A percentile compares a stretch with the other conserved stretches of the same genome.
These are phyloP conservation scores for Trichoderma koningiopsis DNA, from an alignment of 2,329 filamentous ascomycete species.

Conservation along the genomic window DNA sequence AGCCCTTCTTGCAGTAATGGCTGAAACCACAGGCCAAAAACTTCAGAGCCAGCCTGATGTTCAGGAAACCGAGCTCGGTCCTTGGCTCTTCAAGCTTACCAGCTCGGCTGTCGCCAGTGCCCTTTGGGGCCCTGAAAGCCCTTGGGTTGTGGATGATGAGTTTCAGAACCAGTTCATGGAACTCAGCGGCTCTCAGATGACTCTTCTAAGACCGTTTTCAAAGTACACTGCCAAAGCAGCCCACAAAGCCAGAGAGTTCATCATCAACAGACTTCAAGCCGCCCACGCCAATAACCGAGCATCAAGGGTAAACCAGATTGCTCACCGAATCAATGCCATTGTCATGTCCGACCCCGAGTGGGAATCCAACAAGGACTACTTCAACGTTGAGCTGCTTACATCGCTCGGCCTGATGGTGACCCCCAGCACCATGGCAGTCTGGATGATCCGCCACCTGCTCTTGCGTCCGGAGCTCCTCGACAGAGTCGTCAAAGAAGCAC, in stretches of 20 bases:
- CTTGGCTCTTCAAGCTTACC: slow-evolving; percentile 37
- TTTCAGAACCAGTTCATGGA: slow-evolving; percentile 39
- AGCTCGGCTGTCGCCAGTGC: slow-evolving; percentile 38
- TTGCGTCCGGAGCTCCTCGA: slow-evolving; percentile 29
- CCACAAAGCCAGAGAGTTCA: slow-evolving; percentile 34
- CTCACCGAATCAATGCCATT: slow-evolving; percentile 38
- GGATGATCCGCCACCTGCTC: slow-evolving; percentile 37
- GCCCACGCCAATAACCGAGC: slow-evolving; percentile 35
- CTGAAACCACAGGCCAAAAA: slow-evolving; percentile 30
- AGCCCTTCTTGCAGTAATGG: slow-evolving; percentile 31
- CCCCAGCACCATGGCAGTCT: slow-evolving; percentile 37
- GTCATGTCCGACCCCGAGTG: slow-evolving; percentile 36
- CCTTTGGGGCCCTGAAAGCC: slow-evolving; percentile 38
- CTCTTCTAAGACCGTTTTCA: slow-evolving; percentile 34
- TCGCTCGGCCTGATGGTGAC: slow-evolving; percentile 38
- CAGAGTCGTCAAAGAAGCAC: slow-evolving; percentile 32
- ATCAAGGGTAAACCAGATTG: slow-evolving; percentile 31
- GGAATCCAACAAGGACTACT: slow-evolving; percentile 39
- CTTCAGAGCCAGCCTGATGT: slow-evolving; percentile 29
- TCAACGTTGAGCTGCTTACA: slow-evolving; percentile 38
- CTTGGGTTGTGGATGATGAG: slow-evolving; percentile 37
- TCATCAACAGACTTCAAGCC: slow-evolving; percentile 31
- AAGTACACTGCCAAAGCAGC: slow-evolving; percentile 35
- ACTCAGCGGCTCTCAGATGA: slow-evolving; percentile 36
- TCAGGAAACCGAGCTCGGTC: slow-evolving; percentile 32